phyloP scores from a whole-genome alignment of 2,329 filamentous ascomycete genomes.

The Aspergillus pseudoviridinutans region DNA sequence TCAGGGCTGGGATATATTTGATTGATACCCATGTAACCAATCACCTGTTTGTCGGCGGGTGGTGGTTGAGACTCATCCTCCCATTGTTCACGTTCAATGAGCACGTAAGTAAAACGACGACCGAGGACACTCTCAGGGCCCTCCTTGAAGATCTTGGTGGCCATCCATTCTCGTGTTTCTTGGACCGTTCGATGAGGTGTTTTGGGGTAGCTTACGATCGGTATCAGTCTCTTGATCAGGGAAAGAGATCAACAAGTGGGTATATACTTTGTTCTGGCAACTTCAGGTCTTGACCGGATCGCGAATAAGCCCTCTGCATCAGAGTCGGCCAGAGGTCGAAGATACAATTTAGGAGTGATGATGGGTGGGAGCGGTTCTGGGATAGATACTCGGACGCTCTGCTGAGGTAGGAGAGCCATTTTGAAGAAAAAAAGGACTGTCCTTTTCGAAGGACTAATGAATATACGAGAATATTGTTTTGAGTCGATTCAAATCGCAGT shows the following conservation, averaged over 20 bases:
- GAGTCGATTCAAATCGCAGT: not conserved
- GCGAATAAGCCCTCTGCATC: slow-evolving; percentile 20
- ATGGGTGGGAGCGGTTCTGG: slow-evolving; percentile 4
- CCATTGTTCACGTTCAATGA: slow-evolving; percentile 8
- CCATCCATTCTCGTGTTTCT: slow-evolving; percentile 22
- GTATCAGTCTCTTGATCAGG: not conserved
- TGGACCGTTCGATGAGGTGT: slow-evolving; percentile 18
- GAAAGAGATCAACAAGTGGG: not conserved
- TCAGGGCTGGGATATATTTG: slow-evolving; percentile 16
- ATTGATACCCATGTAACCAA: slow-evolving; percentile 23
- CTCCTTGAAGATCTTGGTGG: slow-evolving; percentile 15
- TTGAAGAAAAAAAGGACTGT: not conserved
- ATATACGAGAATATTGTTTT: not conserved
- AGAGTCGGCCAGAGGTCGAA: slow-evolving; percentile 18
- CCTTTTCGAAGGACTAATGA: not conserved
- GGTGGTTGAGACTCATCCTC: not conserved
- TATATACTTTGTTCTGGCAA: slow-evolving; percentile 21
- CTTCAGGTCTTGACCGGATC: slow-evolving; percentile 21
- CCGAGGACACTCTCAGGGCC: slow-evolving; percentile 17
- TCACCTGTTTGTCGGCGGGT: not conserved
- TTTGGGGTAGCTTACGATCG: slow-evolving; percentile 17
- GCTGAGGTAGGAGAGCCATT: not conserved
- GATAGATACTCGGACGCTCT: not conserved
- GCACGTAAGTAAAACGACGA: slow-evolving; percentile 18
- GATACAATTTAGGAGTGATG: slow-evolving; percentile 17